These are phyloP conservation scores for Talaromyces ruber DNA, from an alignment of 495 filamentous ascomycete species.

Conservation along the genomic window DNA sequence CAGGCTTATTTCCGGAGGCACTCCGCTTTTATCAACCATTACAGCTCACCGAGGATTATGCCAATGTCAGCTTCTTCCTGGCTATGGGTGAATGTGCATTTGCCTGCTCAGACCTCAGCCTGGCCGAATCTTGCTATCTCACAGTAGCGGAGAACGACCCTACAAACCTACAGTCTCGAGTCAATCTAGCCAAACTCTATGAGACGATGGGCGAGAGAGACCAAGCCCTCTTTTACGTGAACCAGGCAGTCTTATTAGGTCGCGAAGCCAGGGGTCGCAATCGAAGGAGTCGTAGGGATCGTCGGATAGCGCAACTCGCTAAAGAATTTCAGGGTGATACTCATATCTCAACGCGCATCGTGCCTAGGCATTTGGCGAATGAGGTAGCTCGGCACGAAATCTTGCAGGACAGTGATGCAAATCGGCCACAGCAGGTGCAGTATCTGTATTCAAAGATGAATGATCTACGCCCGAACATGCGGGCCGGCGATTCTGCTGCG, in stretches of 20 bases:
- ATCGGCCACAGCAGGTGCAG: slow-evolving; percentile 41
- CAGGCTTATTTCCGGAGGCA: slow-evolving; percentile 50
- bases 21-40: slow-evolving; percentile 67
- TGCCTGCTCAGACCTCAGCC: slow-evolving; percentile 47
- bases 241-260: slow-evolving; percentile 60
- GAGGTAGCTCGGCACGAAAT: slow-evolving; percentile 16
- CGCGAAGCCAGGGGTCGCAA: slow-evolving; percentile 27
- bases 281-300: slow-evolving; percentile 30
- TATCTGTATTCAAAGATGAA: slow-evolving; percentile 48
- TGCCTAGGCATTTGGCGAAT: slow-evolving; percentile 21
- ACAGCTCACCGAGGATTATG: slow-evolving; percentile 45
- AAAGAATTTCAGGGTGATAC: slow-evolving; percentile 25
- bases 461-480: slow-evolving; percentile 39
- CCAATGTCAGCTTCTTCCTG: slow-evolving; percentile 55
- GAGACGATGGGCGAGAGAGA: slow-evolving; percentile 59
- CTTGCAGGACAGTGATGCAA: slow-evolving; percentile 25
- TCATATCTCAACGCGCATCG: slow-evolving; percentile 6
- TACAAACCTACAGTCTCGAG: slow-evolving; percentile 60
- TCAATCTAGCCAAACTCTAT: slow-evolving; percentile 71
- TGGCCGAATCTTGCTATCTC: slow-evolving; percentile 68
- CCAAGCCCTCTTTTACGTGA: slow-evolving; percentile 64
- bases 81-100: slow-evolving; percentile 67
- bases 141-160: slow-evolving; percentile 61
- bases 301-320: slow-evolving; percentile 33
- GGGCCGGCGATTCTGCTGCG: slow-evolving; percentile 43